A percentile compares a stretch with the other conserved stretches of the same genome.
These are phyloP conservation scores for Ogataea angusta DNA, from an alignment of 805 yeast genomes.

Conservation along the genomic window DNA sequence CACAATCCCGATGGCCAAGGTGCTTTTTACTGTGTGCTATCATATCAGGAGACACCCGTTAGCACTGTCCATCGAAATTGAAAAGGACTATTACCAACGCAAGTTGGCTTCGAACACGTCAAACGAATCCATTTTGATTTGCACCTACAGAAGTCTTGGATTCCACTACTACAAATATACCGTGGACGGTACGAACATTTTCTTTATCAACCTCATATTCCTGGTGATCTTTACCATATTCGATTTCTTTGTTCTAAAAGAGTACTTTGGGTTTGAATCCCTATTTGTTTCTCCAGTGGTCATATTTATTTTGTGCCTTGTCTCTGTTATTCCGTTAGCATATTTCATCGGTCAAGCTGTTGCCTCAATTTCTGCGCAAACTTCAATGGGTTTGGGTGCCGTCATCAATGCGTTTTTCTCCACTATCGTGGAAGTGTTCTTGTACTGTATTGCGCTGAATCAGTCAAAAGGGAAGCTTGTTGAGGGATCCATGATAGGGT, in stretches of 20 bases:
- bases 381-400: slow-evolving; percentile 98
- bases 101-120: slow-evolving; percentile 32
- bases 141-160: slow-evolving; percentile 92
- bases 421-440: slow-evolving; percentile 87
- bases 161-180: slow-evolving; percentile 93
- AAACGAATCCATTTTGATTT: slow-evolving; percentile 64
- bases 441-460: slow-evolving; percentile 85
- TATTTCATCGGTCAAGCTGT: slow-evolving; percentile 98
- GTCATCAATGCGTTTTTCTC: slow-evolving; percentile 97
- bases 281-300: slow-evolving; percentile 59
- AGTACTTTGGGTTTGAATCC: slow-evolving; percentile 35
- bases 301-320: slow-evolving; percentile 70
- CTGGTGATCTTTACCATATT: slow-evolving; percentile 79
- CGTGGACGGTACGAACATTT: slow-evolving; percentile 92
- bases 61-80: slow-evolving; percentile 73
- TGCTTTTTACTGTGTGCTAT: slow-evolving; percentile 59
- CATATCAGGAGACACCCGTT: slow-evolving; percentile 90
- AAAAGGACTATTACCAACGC: slow-evolving; percentile 44
- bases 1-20: slow-evolving; percentile 91
- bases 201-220: slow-evolving; percentile 78
- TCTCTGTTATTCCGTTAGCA: slow-evolving; percentile 89
- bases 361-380: slow-evolving; percentile 97
- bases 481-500: slow-evolving; percentile 94
- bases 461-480: slow-evolving; percentile 86
- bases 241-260: slow-evolving; percentile 66